A percentile compares a stretch with the other conserved stretches of the same genome.
phyloP scores from a whole-genome alignment of 768 basidiomycete genomes.

The Mycena capillaripes region DNA sequence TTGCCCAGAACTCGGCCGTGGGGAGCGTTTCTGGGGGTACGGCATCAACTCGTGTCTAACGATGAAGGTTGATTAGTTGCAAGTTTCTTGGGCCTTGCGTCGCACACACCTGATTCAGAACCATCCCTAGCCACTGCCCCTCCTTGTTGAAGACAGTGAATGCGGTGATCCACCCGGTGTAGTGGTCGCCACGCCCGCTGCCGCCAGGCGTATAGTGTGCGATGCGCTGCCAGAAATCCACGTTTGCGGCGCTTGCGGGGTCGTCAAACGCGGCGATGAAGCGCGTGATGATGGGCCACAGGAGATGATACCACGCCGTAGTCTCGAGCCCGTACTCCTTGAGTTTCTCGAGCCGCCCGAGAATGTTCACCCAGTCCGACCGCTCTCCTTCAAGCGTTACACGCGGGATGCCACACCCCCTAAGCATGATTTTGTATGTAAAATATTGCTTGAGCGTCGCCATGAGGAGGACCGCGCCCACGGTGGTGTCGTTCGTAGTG shows the following conservation, averaged over 20 bases:
- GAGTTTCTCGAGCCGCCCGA: slow-evolving; percentile 53
- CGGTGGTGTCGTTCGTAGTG: slow-evolving; percentile 51
- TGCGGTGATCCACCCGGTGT: slow-evolving; percentile 37
- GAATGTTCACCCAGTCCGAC: slow-evolving; percentile 54
- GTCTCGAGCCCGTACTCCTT: too few relatives aligned
- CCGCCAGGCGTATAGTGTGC: slow-evolving; percentile 2
- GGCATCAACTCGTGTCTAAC: too few relatives aligned
- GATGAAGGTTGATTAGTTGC: too few relatives aligned
- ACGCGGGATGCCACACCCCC: too few relatives aligned
- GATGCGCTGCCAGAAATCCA: too few relatives aligned
- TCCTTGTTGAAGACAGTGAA: slow-evolving; percentile 34
- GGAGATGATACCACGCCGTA: too few relatives aligned
- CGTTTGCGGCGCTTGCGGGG: too few relatives aligned
- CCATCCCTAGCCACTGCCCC: slow-evolving; percentile 28
- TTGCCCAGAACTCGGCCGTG: background rate
- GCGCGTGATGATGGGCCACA: too few relatives aligned
- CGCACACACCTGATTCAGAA: background rate
- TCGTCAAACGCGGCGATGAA: too few relatives aligned
- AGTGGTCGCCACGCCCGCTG: slow-evolving; percentile 17
- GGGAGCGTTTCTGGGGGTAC: too few relatives aligned
- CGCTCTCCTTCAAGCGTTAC: slow-evolving; percentile 51
- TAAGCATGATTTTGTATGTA: slow-evolving; percentile 44
- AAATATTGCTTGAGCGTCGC: slow-evolving; percentile 57
- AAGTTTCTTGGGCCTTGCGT: too few relatives aligned
- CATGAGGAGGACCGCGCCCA: too few relatives aligned